Evolutionary conservation across 352 stramenopile genomes (phyloP).

Genomic region (Phytopythium kandeliae): DNA sequence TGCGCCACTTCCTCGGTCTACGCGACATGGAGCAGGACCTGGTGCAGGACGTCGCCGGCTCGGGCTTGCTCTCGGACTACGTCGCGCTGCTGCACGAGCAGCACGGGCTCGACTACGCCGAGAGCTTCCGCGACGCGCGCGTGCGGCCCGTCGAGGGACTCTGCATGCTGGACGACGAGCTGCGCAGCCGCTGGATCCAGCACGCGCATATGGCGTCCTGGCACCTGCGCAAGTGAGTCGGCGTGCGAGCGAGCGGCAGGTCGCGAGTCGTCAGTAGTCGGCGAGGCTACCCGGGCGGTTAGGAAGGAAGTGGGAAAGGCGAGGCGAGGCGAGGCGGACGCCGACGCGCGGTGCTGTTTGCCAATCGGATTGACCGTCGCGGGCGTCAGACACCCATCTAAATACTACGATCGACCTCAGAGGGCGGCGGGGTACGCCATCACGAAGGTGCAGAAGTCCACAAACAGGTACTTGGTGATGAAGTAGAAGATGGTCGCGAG

Average conservation of each 20-base stretch:
- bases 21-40: constrained; percentile 12
- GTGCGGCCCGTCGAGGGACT: constrained; percentile 5
- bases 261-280: too few species aligned
- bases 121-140: background rate
- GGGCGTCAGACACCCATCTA: background rate
- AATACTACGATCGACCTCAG: constrained; percentile 12
- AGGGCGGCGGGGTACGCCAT: constrained; percentile 56
- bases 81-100: constrained; percentile 12
- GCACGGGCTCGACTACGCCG: background rate
- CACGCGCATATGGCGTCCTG: background rate
- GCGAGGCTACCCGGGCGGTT: too few species aligned
- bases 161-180: constrained; percentile 5
- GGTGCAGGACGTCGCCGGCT: constrained; percentile 12
- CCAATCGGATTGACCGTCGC: background rate
- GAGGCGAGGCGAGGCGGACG: too few species aligned
- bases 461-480: constrained; percentile 76
- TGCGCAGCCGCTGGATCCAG: constrained; percentile 1
- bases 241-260: too few species aligned
- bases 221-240: too few species aligned
- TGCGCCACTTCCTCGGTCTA: constrained; percentile 14
- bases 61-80: constrained; percentile 13
- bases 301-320: too few species aligned
- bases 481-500: constrained; percentile 81
- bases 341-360: background rate
- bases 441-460: constrained; percentile 81